Evolutionary conservation across 176 grass and related monocot genomes (phyloP).

Genomic region (Aegilops tauschii): DNA sequence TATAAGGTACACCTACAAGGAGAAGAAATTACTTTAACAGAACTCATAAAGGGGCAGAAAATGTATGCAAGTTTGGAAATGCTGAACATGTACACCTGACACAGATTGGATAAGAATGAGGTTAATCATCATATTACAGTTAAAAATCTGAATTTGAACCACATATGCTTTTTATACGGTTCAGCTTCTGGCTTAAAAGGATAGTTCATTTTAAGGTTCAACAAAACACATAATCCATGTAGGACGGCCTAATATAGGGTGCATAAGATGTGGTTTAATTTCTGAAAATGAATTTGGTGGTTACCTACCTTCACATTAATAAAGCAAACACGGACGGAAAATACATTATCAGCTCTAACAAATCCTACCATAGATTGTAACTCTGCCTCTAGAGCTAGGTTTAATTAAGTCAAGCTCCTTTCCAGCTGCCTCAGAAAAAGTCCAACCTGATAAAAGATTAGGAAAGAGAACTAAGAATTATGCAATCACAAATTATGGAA

Average conservation of each 20-base stretch:
- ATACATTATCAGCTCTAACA: background rate
- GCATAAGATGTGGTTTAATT: background rate
- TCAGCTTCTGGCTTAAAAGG: background rate
- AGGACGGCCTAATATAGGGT: background rate
- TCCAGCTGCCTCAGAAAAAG: conserved; percentile 53
- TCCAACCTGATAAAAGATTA: conserved; percentile 61
- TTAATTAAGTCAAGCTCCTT: conserved; percentile 79
- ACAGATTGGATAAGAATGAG: background rate
- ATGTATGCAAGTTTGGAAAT: background rate
- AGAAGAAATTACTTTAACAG: conserved; percentile 33
- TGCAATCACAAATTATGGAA: conserved; percentile 4
- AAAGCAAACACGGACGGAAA: background rate
- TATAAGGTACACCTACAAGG: conserved; percentile 76
- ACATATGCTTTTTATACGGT: background rate
- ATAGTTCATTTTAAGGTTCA: background rate
- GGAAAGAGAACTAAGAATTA: background rate
- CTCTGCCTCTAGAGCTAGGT: conserved; percentile 56
- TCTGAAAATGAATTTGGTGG: background rate
- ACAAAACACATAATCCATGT: background rate
- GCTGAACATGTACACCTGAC: background rate
- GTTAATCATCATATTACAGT: background rate
- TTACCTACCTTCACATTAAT: conserved; percentile 3
- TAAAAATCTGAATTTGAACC: conserved; percentile 1
- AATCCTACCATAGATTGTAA: conserved; percentile 68
- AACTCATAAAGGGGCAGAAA: background rate